phyloP scores from a whole-genome alignment of 257 asterid species.

The Solanum neorickii region DNA sequence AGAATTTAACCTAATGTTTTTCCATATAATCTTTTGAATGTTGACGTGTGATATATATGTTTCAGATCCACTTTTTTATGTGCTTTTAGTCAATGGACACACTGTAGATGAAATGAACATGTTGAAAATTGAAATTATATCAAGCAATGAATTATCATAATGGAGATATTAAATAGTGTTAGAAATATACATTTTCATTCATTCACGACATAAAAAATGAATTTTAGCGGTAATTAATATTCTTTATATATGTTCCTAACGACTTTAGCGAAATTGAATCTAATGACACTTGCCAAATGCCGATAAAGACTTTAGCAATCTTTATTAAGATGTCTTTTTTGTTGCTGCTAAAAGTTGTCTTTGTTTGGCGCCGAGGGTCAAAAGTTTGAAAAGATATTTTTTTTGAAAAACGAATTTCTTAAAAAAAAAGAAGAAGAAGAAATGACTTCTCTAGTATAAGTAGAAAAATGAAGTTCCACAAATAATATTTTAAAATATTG shows the following conservation, averaged over 20 bases:
- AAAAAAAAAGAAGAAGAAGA: too few species aligned
- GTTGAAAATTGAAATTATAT: neutral
- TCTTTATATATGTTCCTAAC: too few species aligned
- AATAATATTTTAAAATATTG: rapidly evolving
- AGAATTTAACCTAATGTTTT: neutral
- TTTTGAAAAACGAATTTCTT: too few species aligned
- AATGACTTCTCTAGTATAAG: neutral
- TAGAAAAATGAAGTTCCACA: neutral
- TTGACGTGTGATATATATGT: neutral
- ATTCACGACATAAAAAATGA: neutral
- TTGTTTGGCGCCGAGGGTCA: neutral
- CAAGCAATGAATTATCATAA: neutral
- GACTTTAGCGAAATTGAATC: too few species aligned
- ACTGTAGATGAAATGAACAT: neutral
- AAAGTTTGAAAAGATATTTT: too few species aligned
- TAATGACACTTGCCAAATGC: too few species aligned
- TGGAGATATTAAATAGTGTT: neutral
- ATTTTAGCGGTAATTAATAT: rapidly evolving
- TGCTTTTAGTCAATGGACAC: neutral
- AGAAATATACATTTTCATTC: neutral
- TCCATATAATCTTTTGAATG: neutral
- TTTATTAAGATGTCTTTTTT: too few species aligned
- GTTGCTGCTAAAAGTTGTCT: too few species aligned
- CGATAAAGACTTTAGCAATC: too few species aligned
- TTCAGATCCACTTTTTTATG: neutral